These are phyloP conservation scores for Ceraceosorus guamensis DNA, from an alignment of 1,284 basidiomycete genomes.

Conservation along the genomic window DNA sequence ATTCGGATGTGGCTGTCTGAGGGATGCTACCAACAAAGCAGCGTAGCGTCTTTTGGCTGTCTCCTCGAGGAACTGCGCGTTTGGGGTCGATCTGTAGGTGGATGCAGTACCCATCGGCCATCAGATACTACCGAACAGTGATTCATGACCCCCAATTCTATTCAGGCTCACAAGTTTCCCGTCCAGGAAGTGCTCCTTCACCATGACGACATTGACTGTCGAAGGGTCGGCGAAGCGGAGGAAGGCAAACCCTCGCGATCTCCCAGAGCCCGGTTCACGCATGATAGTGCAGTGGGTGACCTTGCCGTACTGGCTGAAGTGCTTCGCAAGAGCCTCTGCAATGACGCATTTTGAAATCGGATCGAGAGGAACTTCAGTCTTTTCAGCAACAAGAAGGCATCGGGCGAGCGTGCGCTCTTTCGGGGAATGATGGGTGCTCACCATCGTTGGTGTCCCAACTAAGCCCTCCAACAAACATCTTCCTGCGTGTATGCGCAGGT, in stretches of 20 bases:
- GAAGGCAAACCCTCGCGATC: conserved; percentile 88
- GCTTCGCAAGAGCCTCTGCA: conserved; percentile 69
- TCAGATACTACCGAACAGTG: conserved; percentile 1
- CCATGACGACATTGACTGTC: conserved; percentile 82
- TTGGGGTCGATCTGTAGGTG: conserved; percentile 92
- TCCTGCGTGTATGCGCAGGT: conserved; percentile 56
- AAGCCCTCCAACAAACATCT: conserved; percentile 94
- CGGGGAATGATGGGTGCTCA: conserved; percentile 33
- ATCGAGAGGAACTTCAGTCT: conserved; percentile 1
- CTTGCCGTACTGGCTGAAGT: conserved; percentile 82
- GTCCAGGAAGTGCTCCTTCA: conserved; percentile 74
- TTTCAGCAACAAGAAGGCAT: conserved; percentile 5
- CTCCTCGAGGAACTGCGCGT: conserved; percentile 78
- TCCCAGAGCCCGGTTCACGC: conserved; percentile 76
- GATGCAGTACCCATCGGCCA: background rate
- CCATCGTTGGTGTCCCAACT: conserved; percentile 98
- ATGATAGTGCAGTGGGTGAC: conserved; percentile 90
- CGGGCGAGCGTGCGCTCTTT: conserved; percentile 5
- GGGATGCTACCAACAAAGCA: conserved; percentile 94
- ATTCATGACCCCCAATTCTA: conserved; percentile 1
- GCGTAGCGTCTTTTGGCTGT: conserved; percentile 35
- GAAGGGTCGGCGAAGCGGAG: conserved; percentile 80
- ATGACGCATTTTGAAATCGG: background rate
- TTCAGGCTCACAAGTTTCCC: conserved; percentile 72
- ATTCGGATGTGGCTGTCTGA: conserved; percentile 81